These are phyloP conservation scores for Annulohypoxylon nitens DNA, from an alignment of 495 filamentous ascomycete species.

Conservation along the genomic window DNA sequence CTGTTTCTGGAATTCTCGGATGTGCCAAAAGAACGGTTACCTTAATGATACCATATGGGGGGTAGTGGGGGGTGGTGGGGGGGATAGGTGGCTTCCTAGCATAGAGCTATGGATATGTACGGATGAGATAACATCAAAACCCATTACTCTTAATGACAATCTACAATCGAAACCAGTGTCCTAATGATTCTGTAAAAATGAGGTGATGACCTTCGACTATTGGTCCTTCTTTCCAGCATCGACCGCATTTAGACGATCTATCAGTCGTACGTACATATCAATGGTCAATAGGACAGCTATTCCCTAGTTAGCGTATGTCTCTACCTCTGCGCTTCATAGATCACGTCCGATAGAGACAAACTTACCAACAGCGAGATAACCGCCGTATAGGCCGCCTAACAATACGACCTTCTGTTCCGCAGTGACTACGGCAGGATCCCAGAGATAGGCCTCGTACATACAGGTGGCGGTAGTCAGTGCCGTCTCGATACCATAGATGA, in stretches of 20 bases:
- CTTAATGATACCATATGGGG: constrained; percentile 19
- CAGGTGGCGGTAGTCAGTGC: constrained; percentile 80
- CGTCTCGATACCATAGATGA: constrained; percentile 77
- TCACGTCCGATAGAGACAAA: constrained; percentile 37
- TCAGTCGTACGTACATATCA: constrained; percentile 58
- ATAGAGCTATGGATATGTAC: not conserved
- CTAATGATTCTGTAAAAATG: too few relatives aligned
- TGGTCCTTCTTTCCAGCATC: constrained; percentile 57
- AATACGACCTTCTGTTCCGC: constrained; percentile 66
- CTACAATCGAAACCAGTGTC: not conserved
- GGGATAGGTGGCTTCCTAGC: constrained; percentile 6
- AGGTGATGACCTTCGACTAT: constrained; percentile 17
- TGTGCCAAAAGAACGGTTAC: constrained; percentile 29
- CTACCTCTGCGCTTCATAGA: not conserved
- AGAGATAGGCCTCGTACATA: constrained; percentile 65
- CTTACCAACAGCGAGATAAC: constrained; percentile 80
- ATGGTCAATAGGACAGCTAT: constrained; percentile 56
- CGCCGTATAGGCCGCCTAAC: constrained; percentile 70
- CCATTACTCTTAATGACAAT: not conserved
- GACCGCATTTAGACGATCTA: constrained; percentile 51
- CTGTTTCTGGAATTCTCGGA: constrained; percentile 3
- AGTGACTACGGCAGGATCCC: constrained; percentile 62
- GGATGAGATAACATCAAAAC: not conserved
- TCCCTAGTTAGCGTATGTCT: constrained; percentile 23
- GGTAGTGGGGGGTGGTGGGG: not conserved